Conservation (phyloP, 768 basidiomycete genomes). For the Mycena rebaudengoi region DNA sequence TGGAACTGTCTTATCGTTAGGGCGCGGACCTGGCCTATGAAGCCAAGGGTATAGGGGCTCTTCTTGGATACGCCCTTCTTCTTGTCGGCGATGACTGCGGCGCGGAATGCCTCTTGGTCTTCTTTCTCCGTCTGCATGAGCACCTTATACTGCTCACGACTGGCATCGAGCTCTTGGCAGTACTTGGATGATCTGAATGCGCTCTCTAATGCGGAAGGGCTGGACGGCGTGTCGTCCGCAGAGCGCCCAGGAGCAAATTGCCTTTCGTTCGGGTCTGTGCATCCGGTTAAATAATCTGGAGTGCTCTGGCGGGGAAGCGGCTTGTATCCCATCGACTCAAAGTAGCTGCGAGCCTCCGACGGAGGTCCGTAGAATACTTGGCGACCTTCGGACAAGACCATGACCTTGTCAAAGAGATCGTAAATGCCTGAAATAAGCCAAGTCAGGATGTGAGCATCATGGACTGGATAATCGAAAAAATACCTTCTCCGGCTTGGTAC, state of each 20-base stretch:
- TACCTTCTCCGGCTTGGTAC: conserved; percentile 84
- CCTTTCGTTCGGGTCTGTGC: conserved; percentile 88
- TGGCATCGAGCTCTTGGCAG: conserved; percentile 50
- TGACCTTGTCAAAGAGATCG: conserved; percentile 85
- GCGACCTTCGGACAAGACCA: conserved; percentile 82
- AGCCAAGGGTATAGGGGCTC: conserved; percentile 86
- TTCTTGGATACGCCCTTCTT: conserved; percentile 78
- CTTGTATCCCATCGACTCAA: conserved; percentile 77
- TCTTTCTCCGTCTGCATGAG: conserved; percentile 65
- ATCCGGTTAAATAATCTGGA: conserved; percentile 86
- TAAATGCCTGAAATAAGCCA: conserved; percentile 62
- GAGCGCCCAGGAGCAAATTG: conserved; percentile 74
- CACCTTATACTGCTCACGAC: conserved; percentile 63
- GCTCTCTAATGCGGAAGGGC: conserved; percentile 72
- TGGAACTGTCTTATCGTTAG: conserved; percentile 79
- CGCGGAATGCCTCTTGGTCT: conserved; percentile 81
- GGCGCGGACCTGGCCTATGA: conserved; percentile 75
- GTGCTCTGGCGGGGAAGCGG: conserved; percentile 84
- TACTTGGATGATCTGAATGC: conserved; percentile 64
- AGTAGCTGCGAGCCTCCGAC: conserved; percentile 79
- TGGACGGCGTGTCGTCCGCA: conserved; percentile 65
- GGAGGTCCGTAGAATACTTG: conserved; percentile 86
- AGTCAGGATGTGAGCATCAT: background rate
- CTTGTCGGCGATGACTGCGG: conserved; percentile 80
- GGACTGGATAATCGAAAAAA: conserved; percentile 11